Evolutionary conservation across 768 basidiomycete species (phyloP).

Genomic region (Chiua virens): DNA sequence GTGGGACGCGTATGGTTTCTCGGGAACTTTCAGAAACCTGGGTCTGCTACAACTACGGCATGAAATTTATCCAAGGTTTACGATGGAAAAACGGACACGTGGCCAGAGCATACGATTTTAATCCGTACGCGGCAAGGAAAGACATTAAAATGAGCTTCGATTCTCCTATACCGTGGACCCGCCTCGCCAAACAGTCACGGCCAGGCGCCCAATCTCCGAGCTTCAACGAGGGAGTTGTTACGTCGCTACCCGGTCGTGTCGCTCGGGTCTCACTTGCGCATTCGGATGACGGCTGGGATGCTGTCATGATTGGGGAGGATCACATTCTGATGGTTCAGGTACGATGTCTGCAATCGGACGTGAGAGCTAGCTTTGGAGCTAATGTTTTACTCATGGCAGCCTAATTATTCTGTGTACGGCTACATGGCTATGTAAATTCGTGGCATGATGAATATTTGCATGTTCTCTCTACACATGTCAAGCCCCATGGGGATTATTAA

Average conservation of each 20-base stretch:
- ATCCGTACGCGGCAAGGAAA: conserved; percentile 22
- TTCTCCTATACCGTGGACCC: conserved; percentile 14
- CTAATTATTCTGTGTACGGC: conserved; percentile 13
- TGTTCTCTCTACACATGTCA: too few species aligned
- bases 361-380: not conserved
- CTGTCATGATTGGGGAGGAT: conserved; percentile 38
- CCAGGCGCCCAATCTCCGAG: conserved; percentile 6
- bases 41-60: conserved; percentile 38
- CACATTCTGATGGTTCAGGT: conserved; percentile 36
- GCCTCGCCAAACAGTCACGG: conserved; percentile 12
- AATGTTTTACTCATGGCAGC: conserved; percentile 6
- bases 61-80: conserved; percentile 30
- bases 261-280: conserved; percentile 11
- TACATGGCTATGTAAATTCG: conserved; percentile 29
- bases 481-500: too few species aligned
- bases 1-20: conserved; percentile 28
- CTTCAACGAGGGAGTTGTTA: conserved; percentile 27
- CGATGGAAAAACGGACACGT: conserved; percentile 18
- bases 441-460: not conserved
- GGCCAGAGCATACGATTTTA: conserved; percentile 35
- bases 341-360: not conserved
- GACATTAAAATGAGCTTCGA: conserved; percentile 8
- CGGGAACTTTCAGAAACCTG: conserved; percentile 30
- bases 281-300: conserved; percentile 24
- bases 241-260: conserved; percentile 31